Base-by-base conservation (phyloP, 495 filamentous ascomycete genomes). In the Aspergillus ellipticus region DNA sequence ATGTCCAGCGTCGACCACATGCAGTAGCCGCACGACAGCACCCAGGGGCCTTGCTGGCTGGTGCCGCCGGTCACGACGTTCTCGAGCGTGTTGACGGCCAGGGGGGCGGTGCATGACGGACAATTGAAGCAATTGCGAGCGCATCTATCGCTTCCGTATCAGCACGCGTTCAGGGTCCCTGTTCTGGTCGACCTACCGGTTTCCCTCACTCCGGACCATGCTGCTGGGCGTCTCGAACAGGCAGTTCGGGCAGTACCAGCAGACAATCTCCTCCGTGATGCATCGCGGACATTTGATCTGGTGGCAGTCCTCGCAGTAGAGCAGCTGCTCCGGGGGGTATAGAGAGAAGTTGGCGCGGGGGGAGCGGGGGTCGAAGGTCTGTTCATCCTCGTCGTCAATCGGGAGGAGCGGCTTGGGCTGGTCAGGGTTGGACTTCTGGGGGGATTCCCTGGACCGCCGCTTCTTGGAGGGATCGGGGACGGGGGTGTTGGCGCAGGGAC, bases 261-360 rank as follows among this genome's bases (percentile, higher is more conserved):
- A 90, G 47, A 95, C 85, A 41, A 96, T 89, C 72, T 98, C 94
- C 64, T 98, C 94, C 20, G 86, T 78, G 17, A 91, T 89, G 66
- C 94, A 98, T 68, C 91, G 80, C 6, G 91, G 89, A 65, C 94
- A 98, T 58, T 92, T 87, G 52, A 98, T 93, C 72, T 96, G 86
- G 59, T 94, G 90, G 68, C 94, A 98, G 67, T 97, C 95, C 65
- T 96, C 91, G 73, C 94, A 98, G 72, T 92, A 97, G 10, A 96
- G 79, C 7, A 98, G 83, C 63, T 94, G 89, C 63, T 97, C 92
- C n/a, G 96, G 82, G 0, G 93, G 92, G 69, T 91, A 96, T 31
- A 98, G 78, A 39, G 89, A 89, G 75, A 88, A 96, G 66, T 89
- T 93, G 31, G 93, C 86, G 6, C 95, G 84, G 2, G 89, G 83